Base-by-base conservation (phyloP, 495 filamentous ascomycete species). In the Neurospora sublineolata region DNA sequence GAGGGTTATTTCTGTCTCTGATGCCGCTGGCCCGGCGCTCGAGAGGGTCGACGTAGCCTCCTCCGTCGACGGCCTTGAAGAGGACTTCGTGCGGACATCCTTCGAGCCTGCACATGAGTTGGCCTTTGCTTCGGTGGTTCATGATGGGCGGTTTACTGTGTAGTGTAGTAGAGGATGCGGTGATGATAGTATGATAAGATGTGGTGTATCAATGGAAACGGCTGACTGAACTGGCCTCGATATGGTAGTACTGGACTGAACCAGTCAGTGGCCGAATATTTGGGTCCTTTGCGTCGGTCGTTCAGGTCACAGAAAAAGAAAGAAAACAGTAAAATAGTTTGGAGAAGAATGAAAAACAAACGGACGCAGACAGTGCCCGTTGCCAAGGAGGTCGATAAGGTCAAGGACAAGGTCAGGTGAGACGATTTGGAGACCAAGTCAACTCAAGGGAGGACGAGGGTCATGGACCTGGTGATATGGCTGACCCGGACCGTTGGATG, bases 71-170 rank as follows among this genome's bases (percentile, higher is more conserved):
- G 4, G 73, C 46, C 70, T 78, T 75, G 72, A 70, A 75, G 38
- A 75, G 44, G 44, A 75, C 72, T 67, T 78, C 76, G 68, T 72
- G 67, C 37, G 18, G 58, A 41, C 76, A 78, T 8, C 75, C 76
- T 36, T 78, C 75, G 58, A 72, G 75, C 7, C 72, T 23, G 67
- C 76, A 78, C 52, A 64, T 64, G 14, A 64, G 52, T 4, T 64
- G 52, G 52, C 27, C 27, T 64, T 64, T 64, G 27, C 27, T 64
- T 33, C 52, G 52, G 52, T 64, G 52, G 6, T 64, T 64, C 52
- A 52, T 52, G n/a, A 1, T 52, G 44, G 44, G 44, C 44, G 9
- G 44, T 20, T 42, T 41, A 41, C 14, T 36, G 33, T 36, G 33
- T 36, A 36, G 33, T 36, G 33, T 36, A 36, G 12, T 41, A 12